A percentile compares a stretch with the other conserved stretches of the same genome.
phyloP scores from a whole-genome alignment of 164 flowering plant genomes.

The Magnolia officinalis region DNA sequence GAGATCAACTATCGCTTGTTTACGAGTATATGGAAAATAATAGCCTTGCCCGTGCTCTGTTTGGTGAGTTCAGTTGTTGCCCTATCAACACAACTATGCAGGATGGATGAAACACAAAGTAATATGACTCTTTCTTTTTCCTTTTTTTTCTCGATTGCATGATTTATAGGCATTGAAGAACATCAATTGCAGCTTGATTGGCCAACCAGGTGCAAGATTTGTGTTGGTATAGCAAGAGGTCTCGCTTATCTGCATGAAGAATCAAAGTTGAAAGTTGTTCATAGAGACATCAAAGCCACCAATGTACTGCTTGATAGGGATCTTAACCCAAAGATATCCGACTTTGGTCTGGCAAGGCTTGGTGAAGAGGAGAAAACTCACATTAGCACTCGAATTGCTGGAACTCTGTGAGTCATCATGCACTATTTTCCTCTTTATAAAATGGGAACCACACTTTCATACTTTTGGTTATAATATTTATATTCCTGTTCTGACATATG shows the following conservation, averaged over 20 bases:
- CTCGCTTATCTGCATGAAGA: slow-evolving; percentile 67
- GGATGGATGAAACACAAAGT: not conserved
- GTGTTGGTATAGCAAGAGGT: slow-evolving; percentile 59
- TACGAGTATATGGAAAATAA: slow-evolving; percentile 60
- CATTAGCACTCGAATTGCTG: slow-evolving; percentile 61
- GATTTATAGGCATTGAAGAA: slow-evolving; percentile 31
- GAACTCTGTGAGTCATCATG: slow-evolving; percentile 41
- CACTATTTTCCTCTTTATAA: not conserved
- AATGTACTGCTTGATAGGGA: slow-evolving; percentile 57
- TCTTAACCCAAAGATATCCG: slow-evolving; percentile 59
- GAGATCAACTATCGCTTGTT: slow-evolving; percentile 42
- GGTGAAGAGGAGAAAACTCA: slow-evolving; percentile 56
- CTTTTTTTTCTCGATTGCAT: not conserved
- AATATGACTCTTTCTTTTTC: not conserved
- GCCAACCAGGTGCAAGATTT: slow-evolving; percentile 54
- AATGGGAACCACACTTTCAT: not conserved
- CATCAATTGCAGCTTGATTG: slow-evolving; percentile 38
- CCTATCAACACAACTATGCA: not conserved
- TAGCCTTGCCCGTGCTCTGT: slow-evolving; percentile 46
- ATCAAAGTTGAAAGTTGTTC: slow-evolving; percentile 59
- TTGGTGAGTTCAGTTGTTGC: slow-evolving; percentile 26
- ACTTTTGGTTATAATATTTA: not conserved
- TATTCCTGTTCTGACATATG: not conserved
- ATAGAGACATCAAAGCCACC: slow-evolving; percentile 64
- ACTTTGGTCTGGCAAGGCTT: slow-evolving; percentile 69